Evolutionary conservation across 208 protist genomes (phyloP).

Genomic region (Leishmania arabica): DNA sequence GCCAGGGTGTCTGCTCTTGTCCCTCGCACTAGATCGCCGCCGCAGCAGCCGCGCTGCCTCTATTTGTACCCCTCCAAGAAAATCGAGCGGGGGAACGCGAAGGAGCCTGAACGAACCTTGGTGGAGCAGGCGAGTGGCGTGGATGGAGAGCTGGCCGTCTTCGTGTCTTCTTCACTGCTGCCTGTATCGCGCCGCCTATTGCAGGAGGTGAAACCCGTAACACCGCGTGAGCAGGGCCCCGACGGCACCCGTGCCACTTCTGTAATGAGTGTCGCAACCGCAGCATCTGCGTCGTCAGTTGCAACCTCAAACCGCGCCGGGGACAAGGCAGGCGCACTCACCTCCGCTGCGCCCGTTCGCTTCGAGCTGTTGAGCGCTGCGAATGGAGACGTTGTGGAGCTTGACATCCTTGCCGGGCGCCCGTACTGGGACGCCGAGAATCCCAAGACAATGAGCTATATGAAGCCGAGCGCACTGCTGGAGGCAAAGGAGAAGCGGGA

Average conservation of each 20-base stretch:
- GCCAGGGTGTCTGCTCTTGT: not conserved
- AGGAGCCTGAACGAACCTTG: not conserved
- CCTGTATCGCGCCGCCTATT: slow-evolving; percentile 9
- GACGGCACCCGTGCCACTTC: not conserved
- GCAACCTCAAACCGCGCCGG: not conserved
- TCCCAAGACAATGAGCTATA: slow-evolving; percentile 8
- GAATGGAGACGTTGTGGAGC: slow-evolving; percentile 55
- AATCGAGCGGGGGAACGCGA: not conserved
- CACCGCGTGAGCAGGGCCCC: not conserved
- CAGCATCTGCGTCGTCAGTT: not conserved
- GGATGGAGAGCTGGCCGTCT: slow-evolving; percentile 13
- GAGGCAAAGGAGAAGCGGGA: slow-evolving; percentile 39
- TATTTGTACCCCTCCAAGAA: not conserved
- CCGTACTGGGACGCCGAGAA: slow-evolving; percentile 36
- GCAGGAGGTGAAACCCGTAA: not conserved
- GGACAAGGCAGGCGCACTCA: not conserved
- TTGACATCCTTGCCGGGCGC: slow-evolving; percentile 31
- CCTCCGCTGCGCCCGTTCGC: slow-evolving; percentile 17
- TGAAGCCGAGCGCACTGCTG: slow-evolving; percentile 47
- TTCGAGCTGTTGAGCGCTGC: slow-evolving; percentile 44
- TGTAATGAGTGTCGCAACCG: not conserved
- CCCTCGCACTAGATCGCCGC: not conserved
- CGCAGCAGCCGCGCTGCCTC: slow-evolving; percentile 5
- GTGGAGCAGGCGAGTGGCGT: not conserved
- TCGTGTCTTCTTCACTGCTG: slow-evolving; percentile 14